Base-by-base conservation (phyloP, 2,329 filamentous ascomycete species). In the Aspergillus clavatus region DNA sequence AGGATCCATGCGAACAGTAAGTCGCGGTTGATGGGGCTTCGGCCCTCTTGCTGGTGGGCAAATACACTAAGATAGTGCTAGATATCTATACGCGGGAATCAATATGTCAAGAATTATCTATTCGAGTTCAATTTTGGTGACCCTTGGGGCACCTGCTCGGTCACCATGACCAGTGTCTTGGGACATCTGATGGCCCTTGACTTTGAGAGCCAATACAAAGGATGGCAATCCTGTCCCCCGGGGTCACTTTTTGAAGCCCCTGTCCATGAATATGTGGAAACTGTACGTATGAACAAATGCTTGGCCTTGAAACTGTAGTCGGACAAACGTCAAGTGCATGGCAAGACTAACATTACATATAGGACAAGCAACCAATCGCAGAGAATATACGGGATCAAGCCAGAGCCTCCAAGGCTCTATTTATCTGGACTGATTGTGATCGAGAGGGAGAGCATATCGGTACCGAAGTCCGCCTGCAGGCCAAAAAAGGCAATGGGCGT, bases 361-460 rank as follows among this genome's bases (percentile, higher is more conserved):
- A 90, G 81, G 84, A 90, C 60, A 94, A 90, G 62, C 83, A 83
- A 58, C 72, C 77, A 1, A 85, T 98, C 51, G 89, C 90, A 7
- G 77, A 83, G 24, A 98, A 98, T 61, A 93, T 98, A 59, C 80
- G 84, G 55, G 72, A 78, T 1, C 84, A 95, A 66, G 91, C 93
- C 14, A 78, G 78, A 48, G 78, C 79, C 62, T 78, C 83, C n/a
- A 79, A 77, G 44, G 81, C 84, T 10, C 75, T 98, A 24, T 91
- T 94, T 67, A 96, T 98, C 57, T 98, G 93, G 93, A 98, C 93
- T 0, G 93, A 98, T 76, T 97, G 93, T 68, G 93, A 98, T 74
- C 83, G 90, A 44, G 93, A 98, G 75, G 93, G 93, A 27, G 93
- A 98, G 66, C 87, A 97, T 62, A 98, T 98, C 55, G 93, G 93